A percentile compares a stretch with the other conserved stretches of the same genome.
phyloP scores from a whole-genome alignment of 352 stramenopile species.

The Aphanomyces cochlioides region DNA sequence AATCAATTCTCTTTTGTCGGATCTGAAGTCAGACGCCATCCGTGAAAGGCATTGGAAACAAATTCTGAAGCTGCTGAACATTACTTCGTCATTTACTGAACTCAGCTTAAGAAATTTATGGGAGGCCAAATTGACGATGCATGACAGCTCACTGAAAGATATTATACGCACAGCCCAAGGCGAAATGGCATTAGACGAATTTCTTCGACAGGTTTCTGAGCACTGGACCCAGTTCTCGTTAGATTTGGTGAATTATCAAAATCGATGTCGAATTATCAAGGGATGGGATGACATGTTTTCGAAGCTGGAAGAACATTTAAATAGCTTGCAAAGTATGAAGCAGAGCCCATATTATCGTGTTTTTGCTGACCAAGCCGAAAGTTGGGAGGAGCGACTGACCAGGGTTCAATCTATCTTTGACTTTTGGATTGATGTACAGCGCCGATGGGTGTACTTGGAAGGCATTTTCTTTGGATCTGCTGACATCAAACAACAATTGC shows the following conservation, averaged over 20 bases:
- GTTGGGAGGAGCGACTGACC: conserved; percentile 98
- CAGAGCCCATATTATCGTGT: conserved; percentile 98
- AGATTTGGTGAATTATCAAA: conserved; percentile 91
- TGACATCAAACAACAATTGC: conserved; percentile 99
- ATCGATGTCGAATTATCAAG: conserved; percentile 95
- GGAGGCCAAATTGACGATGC: conserved; percentile 90
- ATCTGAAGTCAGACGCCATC: conserved; percentile 98
- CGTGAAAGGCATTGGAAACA: conserved; percentile 99
- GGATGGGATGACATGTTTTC: conserved; percentile 99
- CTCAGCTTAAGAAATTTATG: conserved; percentile 97
- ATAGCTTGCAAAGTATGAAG: conserved; percentile 98
- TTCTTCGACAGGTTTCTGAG: conserved; percentile 92
- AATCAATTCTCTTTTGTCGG: conserved; percentile 93
- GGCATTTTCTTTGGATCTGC: conserved; percentile 98
- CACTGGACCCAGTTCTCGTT: conserved; percentile 89
- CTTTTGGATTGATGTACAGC: conserved; percentile 99
- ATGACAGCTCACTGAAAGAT: conserved; percentile 94
- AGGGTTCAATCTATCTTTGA: conserved; percentile 97
- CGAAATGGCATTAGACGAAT: conserved; percentile 99
- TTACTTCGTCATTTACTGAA: conserved; percentile 90
- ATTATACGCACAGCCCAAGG: conserved; percentile 97
- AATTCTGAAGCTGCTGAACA: conserved; percentile 93
- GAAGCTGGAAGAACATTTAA: conserved; percentile 99
- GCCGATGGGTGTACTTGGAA: conserved; percentile 99
- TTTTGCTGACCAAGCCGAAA: conserved; percentile 96